These are phyloP conservation scores for Yarrowia osloensis DNA, from an alignment of 805 yeast species.

Conservation along the genomic window DNA sequence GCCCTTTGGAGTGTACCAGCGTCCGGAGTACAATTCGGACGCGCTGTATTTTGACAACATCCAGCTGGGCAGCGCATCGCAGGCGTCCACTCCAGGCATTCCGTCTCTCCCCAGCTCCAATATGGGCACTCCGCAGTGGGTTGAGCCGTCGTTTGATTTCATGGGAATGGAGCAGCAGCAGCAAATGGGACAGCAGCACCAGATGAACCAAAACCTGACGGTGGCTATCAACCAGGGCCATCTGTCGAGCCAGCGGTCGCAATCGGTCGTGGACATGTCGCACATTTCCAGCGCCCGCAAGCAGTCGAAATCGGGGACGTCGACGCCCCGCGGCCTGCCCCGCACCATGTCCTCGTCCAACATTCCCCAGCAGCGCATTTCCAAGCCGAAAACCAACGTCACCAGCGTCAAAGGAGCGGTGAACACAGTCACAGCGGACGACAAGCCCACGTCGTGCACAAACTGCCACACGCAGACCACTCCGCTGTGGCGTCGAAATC, in stretches of 20 bases:
- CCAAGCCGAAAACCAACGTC: constrained; percentile 4
- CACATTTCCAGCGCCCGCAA: not conserved
- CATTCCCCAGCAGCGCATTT: constrained; percentile 12
- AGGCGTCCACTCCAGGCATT: constrained; percentile 2
- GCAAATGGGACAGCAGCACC: not conserved
- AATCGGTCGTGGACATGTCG: constrained; percentile 13
- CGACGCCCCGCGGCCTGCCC: constrained; percentile 2
- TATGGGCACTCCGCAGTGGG: constrained; percentile 23
- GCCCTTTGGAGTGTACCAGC: constrained; percentile 15
- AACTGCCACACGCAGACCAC: constrained; percentile 92
- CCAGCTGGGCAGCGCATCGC: not conserved
- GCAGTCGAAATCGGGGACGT: constrained; percentile 7
- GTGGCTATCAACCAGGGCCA: constrained; percentile 12
- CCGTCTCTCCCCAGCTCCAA: not conserved
- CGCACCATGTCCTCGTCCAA: constrained; percentile 16
- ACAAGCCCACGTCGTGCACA: constrained; percentile 54
- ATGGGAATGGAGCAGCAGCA: not conserved
- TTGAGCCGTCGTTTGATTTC: constrained; percentile 7
- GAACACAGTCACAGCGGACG: not conserved
- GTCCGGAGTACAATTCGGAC: constrained; percentile 12
- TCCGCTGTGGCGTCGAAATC: constrained; percentile 92
- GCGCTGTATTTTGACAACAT: not conserved
- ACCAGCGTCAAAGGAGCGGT: not conserved
- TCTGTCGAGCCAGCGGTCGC: not conserved
- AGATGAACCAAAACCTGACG: not conserved